Percentiles rank a stretch among this genome's conserved stretches.
phyloP scores from a whole-genome alignment of 352 stramenopile species.

The Pythium insidiosum region DNA sequence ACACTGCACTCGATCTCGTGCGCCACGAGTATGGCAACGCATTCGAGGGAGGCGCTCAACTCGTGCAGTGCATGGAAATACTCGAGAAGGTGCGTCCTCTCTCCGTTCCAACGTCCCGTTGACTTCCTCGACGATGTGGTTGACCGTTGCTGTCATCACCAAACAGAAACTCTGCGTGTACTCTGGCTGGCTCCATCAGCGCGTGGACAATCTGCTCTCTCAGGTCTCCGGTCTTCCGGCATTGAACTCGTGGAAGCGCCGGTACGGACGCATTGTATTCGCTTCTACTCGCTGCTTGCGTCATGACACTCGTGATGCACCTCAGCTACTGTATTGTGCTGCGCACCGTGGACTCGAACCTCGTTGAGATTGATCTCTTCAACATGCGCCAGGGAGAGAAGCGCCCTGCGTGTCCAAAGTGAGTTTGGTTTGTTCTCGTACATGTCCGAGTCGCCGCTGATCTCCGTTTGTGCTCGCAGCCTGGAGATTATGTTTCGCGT shows the following conservation, averaged over 20 bases:
- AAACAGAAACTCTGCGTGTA: slow-evolving; percentile 76
- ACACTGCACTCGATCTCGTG: slow-evolving; percentile 66
- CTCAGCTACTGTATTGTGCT: slow-evolving; percentile 74
- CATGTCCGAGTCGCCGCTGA: too few relatives aligned
- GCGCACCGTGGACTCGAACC: slow-evolving; percentile 31
- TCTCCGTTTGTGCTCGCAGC: slow-evolving; percentile 4
- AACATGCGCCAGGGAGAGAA: slow-evolving; percentile 66
- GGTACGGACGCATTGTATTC: too few relatives aligned
- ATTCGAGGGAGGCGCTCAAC: slow-evolving; percentile 24
- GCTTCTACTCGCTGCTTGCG: too few relatives aligned
- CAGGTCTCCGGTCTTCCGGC: slow-evolving; percentile 59
- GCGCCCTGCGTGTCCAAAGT: slow-evolving; percentile 57
- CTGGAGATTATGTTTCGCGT: slow-evolving; percentile 56
- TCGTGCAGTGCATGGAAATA: slow-evolving; percentile 65
- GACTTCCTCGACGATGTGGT: slow-evolving; percentile 1
- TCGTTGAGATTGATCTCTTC: slow-evolving; percentile 81
- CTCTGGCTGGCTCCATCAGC: slow-evolving; percentile 77
- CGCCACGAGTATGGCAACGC: slow-evolving; percentile 42
- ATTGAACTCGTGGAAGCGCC: slow-evolving; percentile 78
- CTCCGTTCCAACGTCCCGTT: too few relatives aligned
- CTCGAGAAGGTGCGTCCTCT: slow-evolving; percentile 70
- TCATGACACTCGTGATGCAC: not conserved
- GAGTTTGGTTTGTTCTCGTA: too few relatives aligned
- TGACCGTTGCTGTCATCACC: not conserved
- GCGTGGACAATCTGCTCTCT: slow-evolving; percentile 74